Evolutionary conservation across 352 stramenopile species (phyloP), one percentile per base, ranked within the genome.

Genomic region (Globisporangium spinosum): DNA sequence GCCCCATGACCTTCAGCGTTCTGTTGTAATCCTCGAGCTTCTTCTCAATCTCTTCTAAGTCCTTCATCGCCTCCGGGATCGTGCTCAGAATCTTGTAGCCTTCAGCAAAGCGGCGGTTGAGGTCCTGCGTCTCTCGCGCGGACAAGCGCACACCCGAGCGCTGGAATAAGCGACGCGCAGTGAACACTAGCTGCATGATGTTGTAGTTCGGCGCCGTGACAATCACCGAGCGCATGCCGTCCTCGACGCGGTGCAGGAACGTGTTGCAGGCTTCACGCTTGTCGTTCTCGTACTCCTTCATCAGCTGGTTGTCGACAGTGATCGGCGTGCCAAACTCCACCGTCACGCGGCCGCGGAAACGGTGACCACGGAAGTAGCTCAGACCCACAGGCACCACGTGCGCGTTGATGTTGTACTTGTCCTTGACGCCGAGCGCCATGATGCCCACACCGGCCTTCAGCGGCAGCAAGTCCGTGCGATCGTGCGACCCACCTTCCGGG

Each of bases 401-500:
- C 38, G 97, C 90, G 29, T 94, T 98, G 32, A 99, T 90, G 43
- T 97, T 97, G 79, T 98, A 97, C 78, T 98, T 96, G 77, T 98
- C 97, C 62, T 98, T 91, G 49, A 95, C 94, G 25, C 91, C 95
- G 45, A 99, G 95, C 13, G 97, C 98, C 90, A 99, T 99, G 45
- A 99, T 82, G n/a, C 96, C 95, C 40, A 99, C 95, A 35, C 98
- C 97, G 62, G 96, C 96, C 79, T 99, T 99, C 27, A 99, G 85
- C 20, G 97, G 97, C 38, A 99, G 74, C 55, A 99, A 69, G 71
- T 99, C 95, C 13, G 97, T 99, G 68, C 97, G 83, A 75, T 99
- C 98, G 77, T 99, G 98, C 32, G 88, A 98, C 13, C 98, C 98
- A 49, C 97, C 98, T 74, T 99, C 98, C 0, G 98, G 98, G 71